Base-by-base conservation (phyloP, 2,329 filamentous ascomycete genomes). In the Cladophialophora chaetospira region DNA sequence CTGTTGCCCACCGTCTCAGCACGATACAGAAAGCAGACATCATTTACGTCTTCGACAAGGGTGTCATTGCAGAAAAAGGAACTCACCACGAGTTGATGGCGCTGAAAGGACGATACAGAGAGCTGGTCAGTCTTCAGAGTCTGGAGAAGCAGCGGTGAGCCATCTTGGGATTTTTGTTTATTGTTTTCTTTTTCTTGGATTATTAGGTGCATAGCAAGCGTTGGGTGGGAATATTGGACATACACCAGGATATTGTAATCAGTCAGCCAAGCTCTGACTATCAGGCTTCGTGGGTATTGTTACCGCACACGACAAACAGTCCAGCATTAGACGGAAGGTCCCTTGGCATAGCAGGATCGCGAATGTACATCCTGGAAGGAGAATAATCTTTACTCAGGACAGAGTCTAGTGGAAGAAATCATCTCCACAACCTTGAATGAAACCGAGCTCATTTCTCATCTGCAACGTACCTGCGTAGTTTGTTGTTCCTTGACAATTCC, bases 1-100 rank as follows among this genome's bases (percentile, higher is more conserved):
- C 93, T 0, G 93, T 99, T 1, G 94, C 94, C 2, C 93, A 99
- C 73, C 82, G 94, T 21, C 77, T 99, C 4, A 91, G 86, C 68
- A 97, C 94, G 0, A 97, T 97, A 59, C 91, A 96, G 70, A 92
- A 94, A 70, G 93, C 93, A 0, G 93, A 97, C 69, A 77, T 93
- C 46, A 97, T 97, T 66, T 97, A 95, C 64, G 93, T 97, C n/a
- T 94, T 97, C 70, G 92, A 97, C 71, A 86, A 89, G 66, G 94
- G 93, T 5, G 82, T 84, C 58, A 84, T 97, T 40, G 88, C 95
- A 1, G 93, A 97, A 77, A 82, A 83, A 64, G 93, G 93, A 4
- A 91, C 85, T 6, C 93, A 97, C 69, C 67, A 76, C 0, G 88
- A 91, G 69, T 70, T 93, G 66, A 85, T 89, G 64, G 62, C 58